Percentiles rank a stretch among this genome's conserved stretches.
phyloP scores from a whole-genome alignment of 2,329 filamentous ascomycete species.

The Biscogniauxia sp. region DNA sequence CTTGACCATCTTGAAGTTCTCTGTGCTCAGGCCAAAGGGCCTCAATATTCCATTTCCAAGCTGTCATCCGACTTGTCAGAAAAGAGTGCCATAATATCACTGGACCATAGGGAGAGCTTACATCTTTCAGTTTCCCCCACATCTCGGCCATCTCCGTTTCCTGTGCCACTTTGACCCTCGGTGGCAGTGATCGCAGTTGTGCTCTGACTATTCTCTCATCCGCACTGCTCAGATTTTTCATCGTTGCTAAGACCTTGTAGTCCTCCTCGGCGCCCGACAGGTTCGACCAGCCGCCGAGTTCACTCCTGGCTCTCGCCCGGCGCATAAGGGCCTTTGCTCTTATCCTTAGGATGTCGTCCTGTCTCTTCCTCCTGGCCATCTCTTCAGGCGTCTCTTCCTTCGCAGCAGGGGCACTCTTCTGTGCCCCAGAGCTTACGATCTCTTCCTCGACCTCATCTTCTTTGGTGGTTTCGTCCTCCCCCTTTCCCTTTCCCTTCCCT shows the following conservation, averaged over 20 bases:
- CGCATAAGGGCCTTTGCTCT: conserved; percentile 80
- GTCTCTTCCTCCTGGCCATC: conserved; percentile 35
- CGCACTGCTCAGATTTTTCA: conserved; percentile 58
- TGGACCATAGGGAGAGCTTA: conserved; percentile 36
- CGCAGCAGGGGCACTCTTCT: conserved; percentile 43
- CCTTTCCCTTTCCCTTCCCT: conserved; percentile 41
- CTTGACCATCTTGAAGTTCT: conserved; percentile 92
- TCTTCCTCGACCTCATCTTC: conserved; percentile 53
- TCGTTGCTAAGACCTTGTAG: conserved; percentile 65
- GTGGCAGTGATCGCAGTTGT: conserved; percentile 65
- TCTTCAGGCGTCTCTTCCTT: conserved; percentile 31
- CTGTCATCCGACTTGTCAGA: conserved; percentile 34
- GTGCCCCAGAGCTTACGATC: conserved; percentile 59
- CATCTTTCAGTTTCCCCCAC: conserved; percentile 92
- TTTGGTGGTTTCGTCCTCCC: conserved; percentile 23
- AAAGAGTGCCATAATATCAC: background rate
- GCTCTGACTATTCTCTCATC: conserved; percentile 67
- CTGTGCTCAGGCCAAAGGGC: conserved; percentile 89
- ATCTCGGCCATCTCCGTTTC: conserved; percentile 91
- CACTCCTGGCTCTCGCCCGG: conserved; percentile 68
- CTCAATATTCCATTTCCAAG: conserved; percentile 89
- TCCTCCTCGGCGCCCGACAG: conserved; percentile 77
- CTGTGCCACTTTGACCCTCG: conserved; percentile 71
- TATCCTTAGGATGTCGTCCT: conserved; percentile 70
- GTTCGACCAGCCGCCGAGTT: conserved; percentile 74